Evolutionary conservation across 768 basidiomycete species (phyloP), one percentile per base, ranked within the genome.

Genomic region (Psilocybe sp.): DNA sequence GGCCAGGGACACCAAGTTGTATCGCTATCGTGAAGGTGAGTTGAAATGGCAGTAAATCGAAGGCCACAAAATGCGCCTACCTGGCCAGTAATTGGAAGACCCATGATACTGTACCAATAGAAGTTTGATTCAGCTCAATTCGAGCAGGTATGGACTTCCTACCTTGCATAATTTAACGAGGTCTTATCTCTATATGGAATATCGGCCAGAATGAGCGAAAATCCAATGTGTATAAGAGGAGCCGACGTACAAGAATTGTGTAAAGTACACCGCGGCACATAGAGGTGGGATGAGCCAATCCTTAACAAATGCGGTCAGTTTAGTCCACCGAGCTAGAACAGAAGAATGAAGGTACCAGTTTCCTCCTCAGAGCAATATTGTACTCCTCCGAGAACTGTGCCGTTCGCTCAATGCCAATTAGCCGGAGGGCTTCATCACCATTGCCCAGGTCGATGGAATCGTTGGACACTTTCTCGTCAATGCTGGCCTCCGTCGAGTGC

Each of bases 161-260:
- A 77, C 82, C 81, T 82, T n/a, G 84, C 84, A 70, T 85, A 85
- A 60, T 84, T 85, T 35, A 85, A 61, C 11, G 81, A 79, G 4
- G 83, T 84, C 70, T 87, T 87, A 62, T 87, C 85, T 50, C 83
- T 84, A 50, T 40, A 28, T 28, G 23, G 3, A 28, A 28, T 28
- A 19, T 10, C 9, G 28, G 13, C 39, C 15, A 19, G 28, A 12
- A 1, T 40, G 16, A 38, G 32, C 23, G 28, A 18, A 40, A 8
- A 31, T 15, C 3, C 19, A 33, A 13, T 9, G n/a, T 2, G 36
- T 15, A 40, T 19, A 15, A 12, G 19, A 28, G 2, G 28, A 5
- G 23, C 12, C 14, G 7, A 53, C 78, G 46, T 59, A 85, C 81
- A 85, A 60, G 56, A 78, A 85, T 57, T 86, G 82, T 1, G 80